Percentiles rank a stretch among this genome's conserved stretches.
These are phyloP conservation scores for Coemansia sp. DNA, from an alignment of 192 early-diverging fungal genomes.

Conservation along the genomic window DNA sequence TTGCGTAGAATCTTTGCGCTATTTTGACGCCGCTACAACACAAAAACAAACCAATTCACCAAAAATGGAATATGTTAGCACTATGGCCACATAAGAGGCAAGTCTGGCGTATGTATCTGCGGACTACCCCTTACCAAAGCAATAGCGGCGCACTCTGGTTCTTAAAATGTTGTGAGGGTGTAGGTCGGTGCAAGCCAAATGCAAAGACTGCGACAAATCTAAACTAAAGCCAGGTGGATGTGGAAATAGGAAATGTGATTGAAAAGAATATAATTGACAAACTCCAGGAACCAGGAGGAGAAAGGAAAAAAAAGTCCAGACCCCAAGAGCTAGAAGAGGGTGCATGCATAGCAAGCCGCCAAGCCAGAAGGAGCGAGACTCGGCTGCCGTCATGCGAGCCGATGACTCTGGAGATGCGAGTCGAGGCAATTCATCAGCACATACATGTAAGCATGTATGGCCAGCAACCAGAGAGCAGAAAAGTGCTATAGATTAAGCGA, in stretches of 20 bases:
- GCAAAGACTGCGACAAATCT: background rate
- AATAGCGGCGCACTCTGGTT: conserved; percentile 25
- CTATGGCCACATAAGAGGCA: background rate
- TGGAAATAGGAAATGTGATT: background rate
- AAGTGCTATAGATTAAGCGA: background rate
- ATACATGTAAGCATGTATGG: background rate
- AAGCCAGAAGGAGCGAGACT: conserved; percentile 6
- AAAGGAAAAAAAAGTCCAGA: background rate
- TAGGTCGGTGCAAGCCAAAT: background rate
- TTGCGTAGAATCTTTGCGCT: conserved; percentile 51
- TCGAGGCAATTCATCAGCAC: background rate
- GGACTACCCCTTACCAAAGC: conserved; percentile 19
- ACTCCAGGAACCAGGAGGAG: background rate
- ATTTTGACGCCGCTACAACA: conserved; percentile 24
- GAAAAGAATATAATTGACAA: background rate
- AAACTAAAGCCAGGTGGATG: background rate
- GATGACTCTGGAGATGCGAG: background rate
- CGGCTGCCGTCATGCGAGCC: background rate
- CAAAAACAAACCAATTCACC: background rate
- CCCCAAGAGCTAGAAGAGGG: background rate
- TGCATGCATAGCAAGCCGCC: background rate
- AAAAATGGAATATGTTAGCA: background rate
- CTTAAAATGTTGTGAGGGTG: background rate
- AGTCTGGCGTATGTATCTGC: background rate
- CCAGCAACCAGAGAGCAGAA: background rate